Conservation (phyloP, 192 early-diverging fungal species). For the Tieghemiomyces parasiticus region DNA sequence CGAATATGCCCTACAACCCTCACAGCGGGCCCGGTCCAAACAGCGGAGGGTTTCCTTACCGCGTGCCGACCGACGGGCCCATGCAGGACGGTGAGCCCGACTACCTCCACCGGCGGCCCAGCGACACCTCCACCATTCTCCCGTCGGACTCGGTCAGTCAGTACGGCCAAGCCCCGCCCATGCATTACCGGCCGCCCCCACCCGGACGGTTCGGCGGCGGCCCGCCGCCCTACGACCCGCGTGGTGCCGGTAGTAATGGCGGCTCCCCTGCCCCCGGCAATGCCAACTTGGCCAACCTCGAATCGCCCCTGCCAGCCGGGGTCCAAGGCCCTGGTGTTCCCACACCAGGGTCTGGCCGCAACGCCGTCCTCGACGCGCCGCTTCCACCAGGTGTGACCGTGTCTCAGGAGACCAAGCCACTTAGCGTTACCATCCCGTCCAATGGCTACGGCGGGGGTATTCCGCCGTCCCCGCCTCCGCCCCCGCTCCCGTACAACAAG, state of each 20-base stretch:
- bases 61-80: no score
- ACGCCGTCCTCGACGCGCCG: neutral
- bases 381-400: constrained; percentile 8
- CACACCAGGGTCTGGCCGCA: neutral
- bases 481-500: constrained; percentile 2
- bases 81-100: neutral
- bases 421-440: neutral
- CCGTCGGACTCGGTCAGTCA: constrained; percentile 10
- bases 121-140: constrained; percentile 6
- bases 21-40: neutral
- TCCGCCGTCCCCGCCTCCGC: constrained; percentile 3
- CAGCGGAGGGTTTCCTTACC: no score
- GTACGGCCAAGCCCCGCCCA: constrained; percentile 7
- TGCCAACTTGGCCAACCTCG: neutral
- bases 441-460: neutral
- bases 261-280: no score
- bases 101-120: constrained; percentile 1
- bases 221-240: neutral
- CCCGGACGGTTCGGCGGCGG: neutral
- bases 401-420: neutral
- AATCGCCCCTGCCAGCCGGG: neutral
- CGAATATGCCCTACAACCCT: neutral
- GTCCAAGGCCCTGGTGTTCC: no score
- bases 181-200: neutral
- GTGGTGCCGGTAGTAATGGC: no score